Percentiles rank a stretch among this genome's conserved stretches.
phyloP scores from a whole-genome alignment of 352 stramenopile genomes.

The Blastocystis sp. region DNA sequence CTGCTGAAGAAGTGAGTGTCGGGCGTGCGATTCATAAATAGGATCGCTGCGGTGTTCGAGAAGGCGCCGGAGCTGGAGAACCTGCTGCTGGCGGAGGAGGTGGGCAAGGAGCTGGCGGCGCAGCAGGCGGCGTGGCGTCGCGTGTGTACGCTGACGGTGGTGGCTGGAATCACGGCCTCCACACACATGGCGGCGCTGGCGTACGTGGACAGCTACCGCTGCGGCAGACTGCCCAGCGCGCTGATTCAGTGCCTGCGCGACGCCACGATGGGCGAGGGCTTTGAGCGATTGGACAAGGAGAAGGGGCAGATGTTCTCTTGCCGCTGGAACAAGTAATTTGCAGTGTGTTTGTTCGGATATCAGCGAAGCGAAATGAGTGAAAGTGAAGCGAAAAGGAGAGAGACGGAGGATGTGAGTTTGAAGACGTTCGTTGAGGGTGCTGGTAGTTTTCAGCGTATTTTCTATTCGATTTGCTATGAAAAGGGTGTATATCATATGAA shows the following conservation, averaged over 20 bases:
- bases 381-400: too few relatives aligned
- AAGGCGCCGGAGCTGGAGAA: background rate
- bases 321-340: slow-evolving; percentile 39
- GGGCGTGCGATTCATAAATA: background rate
- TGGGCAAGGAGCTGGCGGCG: background rate
- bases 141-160: background rate
- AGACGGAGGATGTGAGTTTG: too few relatives aligned
- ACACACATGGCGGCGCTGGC: slow-evolving; percentile 4
- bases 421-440: too few relatives aligned
- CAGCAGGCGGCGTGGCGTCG: slow-evolving; percentile 28
- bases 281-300: slow-evolving; percentile 35
- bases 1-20: slow-evolving; percentile 18
- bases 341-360: background rate
- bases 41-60: slow-evolving; percentile 8
- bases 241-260: slow-evolving; percentile 42
- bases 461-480: too few relatives aligned
- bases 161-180: background rate
- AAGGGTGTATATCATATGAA: too few relatives aligned
- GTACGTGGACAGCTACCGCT: slow-evolving; percentile 6
- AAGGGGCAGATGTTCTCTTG: slow-evolving; percentile 38
- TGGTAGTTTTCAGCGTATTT: too few relatives aligned
- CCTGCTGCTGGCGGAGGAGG: background rate
- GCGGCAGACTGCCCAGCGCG: background rate
- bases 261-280: slow-evolving; percentile 8
- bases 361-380: too few relatives aligned